These are phyloP conservation scores for Salix suchowensis DNA, from an alignment of 345 rosid genomes.

Conservation along the genomic window DNA sequence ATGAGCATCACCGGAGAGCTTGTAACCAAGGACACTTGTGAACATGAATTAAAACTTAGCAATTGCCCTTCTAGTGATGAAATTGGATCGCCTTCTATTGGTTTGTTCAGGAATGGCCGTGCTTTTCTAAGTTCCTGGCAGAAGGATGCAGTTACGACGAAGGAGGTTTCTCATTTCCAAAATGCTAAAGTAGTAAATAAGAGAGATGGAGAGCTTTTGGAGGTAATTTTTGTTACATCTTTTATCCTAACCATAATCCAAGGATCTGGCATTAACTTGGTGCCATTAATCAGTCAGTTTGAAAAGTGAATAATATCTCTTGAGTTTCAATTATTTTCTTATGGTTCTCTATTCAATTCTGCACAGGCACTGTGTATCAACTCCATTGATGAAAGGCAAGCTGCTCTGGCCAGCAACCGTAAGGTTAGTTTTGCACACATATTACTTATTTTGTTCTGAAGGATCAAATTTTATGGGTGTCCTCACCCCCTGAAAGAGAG, in stretches of 20 bases:
- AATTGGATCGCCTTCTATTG: conserved; percentile 32
- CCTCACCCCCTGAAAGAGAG: no score
- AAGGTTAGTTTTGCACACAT: conserved; percentile 52
- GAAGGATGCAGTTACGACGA: conserved; percentile 37
- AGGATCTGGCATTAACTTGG: conserved; percentile 3
- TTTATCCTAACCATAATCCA: conserved; percentile 14
- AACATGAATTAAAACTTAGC: conserved; percentile 32
- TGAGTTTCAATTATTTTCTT: conserved; percentile 6
- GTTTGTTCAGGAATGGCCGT: conserved; percentile 35
- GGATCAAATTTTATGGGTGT: neutral
- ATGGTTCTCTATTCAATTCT: conserved; percentile 20
- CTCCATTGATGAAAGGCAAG: conserved; percentile 55
- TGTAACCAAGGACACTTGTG: conserved; percentile 24
- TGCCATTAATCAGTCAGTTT: neutral
- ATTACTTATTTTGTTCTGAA: conserved; percentile 9
- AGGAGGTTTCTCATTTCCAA: conserved; percentile 46
- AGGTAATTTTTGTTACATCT: conserved; percentile 39
- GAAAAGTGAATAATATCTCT: conserved; percentile 10
- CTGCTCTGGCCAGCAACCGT: conserved; percentile 79
- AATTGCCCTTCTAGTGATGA: conserved; percentile 31
- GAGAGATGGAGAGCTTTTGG: conserved; percentile 85
- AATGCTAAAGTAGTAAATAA: conserved; percentile 61
- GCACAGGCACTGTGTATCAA: conserved; percentile 79
- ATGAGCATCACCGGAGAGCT: conserved; percentile 33
- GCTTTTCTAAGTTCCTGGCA: conserved; percentile 45